phyloP scores from a whole-genome alignment of 1,284 basidiomycete genomes.

The Lignosus rhinocerotis region DNA sequence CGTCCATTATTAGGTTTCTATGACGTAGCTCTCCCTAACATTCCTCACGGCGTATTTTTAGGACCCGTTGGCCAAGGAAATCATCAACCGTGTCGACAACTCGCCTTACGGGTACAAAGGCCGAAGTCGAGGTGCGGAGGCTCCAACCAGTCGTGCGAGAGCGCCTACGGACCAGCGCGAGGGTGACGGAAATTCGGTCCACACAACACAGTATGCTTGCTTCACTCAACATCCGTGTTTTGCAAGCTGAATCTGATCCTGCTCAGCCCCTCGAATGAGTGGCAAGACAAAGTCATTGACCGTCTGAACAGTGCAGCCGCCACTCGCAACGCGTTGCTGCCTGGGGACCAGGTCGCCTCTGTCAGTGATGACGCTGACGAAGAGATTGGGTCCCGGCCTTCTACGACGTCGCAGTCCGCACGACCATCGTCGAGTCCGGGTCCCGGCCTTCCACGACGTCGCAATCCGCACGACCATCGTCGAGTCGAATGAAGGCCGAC shows the following conservation, averaged over 20 bases:
- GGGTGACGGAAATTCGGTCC: conserved; percentile 39
- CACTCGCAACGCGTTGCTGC: conserved; percentile 28
- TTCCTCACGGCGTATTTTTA: conserved; percentile 29
- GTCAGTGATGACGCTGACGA: conserved; percentile 18
- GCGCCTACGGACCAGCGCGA: conserved; percentile 32
- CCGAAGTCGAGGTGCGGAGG: conserved; percentile 41
- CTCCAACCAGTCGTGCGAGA: conserved; percentile 25
- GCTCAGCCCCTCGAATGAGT: conserved; percentile 74
- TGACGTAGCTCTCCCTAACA: conserved; percentile 6
- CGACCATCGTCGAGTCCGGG: conserved; percentile 3
- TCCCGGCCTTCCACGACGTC: conserved; percentile 18
- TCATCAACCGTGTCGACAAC: conserved; percentile 73
- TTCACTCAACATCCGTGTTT: not conserved
- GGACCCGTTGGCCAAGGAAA: conserved; percentile 74
- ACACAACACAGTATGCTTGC: conserved; percentile 57
- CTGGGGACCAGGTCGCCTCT: conserved; percentile 24
- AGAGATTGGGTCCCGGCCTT: conserved; percentile 18
- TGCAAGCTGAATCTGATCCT: not conserved
- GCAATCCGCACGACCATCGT: not conserved
- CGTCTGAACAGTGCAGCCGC: conserved; percentile 30
- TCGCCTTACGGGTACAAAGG: conserved; percentile 75
- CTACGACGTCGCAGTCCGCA: conserved; percentile 12
- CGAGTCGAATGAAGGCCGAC: conserved; percentile 2
- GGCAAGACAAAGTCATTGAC: conserved; percentile 67
- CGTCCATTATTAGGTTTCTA: not conserved